Percentiles rank a stretch among this genome's conserved stretches.
Evolutionary conservation across 73 alveolate species (phyloP).

Genomic region (Symbiodinium pilosum): DNA sequence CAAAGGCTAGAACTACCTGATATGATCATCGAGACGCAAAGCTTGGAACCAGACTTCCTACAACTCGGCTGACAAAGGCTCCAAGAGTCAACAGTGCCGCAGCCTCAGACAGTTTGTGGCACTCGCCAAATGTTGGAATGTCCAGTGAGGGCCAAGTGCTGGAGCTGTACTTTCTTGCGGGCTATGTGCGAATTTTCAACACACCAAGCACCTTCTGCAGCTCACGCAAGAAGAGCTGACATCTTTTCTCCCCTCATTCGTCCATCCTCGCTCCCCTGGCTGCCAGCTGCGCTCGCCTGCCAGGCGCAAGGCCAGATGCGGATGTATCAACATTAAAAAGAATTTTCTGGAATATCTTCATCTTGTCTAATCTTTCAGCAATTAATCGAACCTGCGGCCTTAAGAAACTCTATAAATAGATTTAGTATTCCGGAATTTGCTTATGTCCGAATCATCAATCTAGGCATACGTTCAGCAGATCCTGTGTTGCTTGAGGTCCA

Average conservation of each 20-base stretch:
- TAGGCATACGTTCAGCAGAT: too few species aligned
- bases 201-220: neutral
- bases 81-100: conserved; percentile 56
- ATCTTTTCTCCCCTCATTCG: neutral
- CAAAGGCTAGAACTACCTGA: neutral
- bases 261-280: neutral
- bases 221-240: neutral
- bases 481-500: too few species aligned
- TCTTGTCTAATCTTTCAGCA: too few species aligned
- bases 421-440: too few species aligned
- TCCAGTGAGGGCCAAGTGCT: too few species aligned
- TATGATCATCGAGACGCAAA: neutral
- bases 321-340: too few species aligned
- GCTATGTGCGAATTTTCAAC: neutral
- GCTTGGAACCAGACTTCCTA: conserved; percentile 47
- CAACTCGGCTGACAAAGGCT: conserved; percentile 69
- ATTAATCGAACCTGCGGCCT: too few species aligned
- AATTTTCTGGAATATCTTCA: too few species aligned
- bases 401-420: too few species aligned
- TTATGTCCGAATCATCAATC: too few species aligned
- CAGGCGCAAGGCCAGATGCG: too few species aligned
- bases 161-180: neutral
- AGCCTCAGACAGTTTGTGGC: conserved; percentile 38
- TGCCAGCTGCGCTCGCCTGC: neutral
- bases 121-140: too few species aligned